These are phyloP conservation scores for Tetrapisispora fleetii DNA, from an alignment of 805 yeast genomes.

Conservation along the genomic window DNA sequence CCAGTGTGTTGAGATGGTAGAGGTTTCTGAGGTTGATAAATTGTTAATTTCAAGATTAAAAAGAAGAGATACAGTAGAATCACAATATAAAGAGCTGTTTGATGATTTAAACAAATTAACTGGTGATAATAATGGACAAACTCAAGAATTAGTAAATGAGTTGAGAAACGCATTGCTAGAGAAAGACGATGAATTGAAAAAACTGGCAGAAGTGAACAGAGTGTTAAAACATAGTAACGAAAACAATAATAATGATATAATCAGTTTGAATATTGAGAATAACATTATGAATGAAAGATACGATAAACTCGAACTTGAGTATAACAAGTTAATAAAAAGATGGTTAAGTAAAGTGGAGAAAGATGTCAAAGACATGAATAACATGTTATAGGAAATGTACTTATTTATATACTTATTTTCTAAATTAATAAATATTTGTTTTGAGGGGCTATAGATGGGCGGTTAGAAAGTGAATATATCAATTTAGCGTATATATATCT, in stretches of 20 bases:
- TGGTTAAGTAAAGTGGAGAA: conserved; percentile 48
- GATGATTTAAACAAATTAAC: conserved; percentile 1
- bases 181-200: conserved; percentile 18
- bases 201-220: conserved; percentile 23
- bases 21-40: neutral
- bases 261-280: conserved; percentile 50
- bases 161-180: neutral
- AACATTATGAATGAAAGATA: conserved; percentile 30
- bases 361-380: conserved; percentile 55
- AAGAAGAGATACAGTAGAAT: conserved; percentile 15
- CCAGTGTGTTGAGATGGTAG: too few relatives aligned
- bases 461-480: too few relatives aligned
- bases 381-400: neutral
- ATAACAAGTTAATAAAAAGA: conserved; percentile 41
- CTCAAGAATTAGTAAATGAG: neutral
- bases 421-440: too few relatives aligned
- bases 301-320: conserved; percentile 36
- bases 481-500: neutral
- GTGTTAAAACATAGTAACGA: conserved; percentile 49
- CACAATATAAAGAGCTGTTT: conserved; percentile 16
- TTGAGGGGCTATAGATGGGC: too few relatives aligned
- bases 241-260: conserved; percentile 55
- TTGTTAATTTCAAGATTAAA: conserved; percentile 8
- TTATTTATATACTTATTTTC: too few relatives aligned
- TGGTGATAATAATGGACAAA: neutral